Percentiles rank a stretch among this genome's conserved stretches.
These are phyloP conservation scores for Durotheca rogersii DNA, from an alignment of 495 filamentous ascomycete genomes.

Conservation along the genomic window DNA sequence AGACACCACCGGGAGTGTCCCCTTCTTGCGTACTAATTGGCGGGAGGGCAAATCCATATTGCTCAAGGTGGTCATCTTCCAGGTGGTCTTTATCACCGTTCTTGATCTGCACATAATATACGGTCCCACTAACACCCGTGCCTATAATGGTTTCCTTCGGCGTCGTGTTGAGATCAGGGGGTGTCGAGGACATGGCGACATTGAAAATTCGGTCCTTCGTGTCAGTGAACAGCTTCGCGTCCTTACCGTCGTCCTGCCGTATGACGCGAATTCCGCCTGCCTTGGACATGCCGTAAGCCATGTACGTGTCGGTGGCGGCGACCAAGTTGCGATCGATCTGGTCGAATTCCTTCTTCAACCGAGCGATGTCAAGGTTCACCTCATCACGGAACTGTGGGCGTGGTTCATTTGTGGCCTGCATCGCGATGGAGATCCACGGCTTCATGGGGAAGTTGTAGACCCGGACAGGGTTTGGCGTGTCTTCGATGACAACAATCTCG, in stretches of 20 bases:
- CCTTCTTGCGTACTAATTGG: conserved; percentile 72
- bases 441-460: conserved; percentile 95
- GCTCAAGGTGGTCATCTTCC: conserved; percentile 68
- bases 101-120: conserved; percentile 83
- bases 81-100: conserved; percentile 71
- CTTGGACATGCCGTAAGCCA: conserved; percentile 90
- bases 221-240: conserved; percentile 84
- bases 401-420: conserved; percentile 48
- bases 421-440: conserved; percentile 82
- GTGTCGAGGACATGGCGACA: conserved; percentile 72
- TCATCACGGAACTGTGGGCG: conserved; percentile 65
- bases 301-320: conserved; percentile 85
- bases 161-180: conserved; percentile 46
- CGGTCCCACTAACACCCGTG: conserved; percentile 88
- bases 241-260: conserved; percentile 86
- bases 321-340: conserved; percentile 92
- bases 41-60: conserved; percentile 77
- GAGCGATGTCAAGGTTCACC: conserved; percentile 80
- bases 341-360: conserved; percentile 95
- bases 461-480: conserved; percentile 61
- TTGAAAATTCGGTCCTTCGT: conserved; percentile 91
- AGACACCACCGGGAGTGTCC: conserved; percentile 79
- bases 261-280: conserved; percentile 89
- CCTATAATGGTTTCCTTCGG: conserved; percentile 77
- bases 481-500: conserved; percentile 72